These are phyloP conservation scores for Yamadazyma buinensis DNA, from an alignment of 1,139 yeast genomes.

Conservation along the genomic window DNA sequence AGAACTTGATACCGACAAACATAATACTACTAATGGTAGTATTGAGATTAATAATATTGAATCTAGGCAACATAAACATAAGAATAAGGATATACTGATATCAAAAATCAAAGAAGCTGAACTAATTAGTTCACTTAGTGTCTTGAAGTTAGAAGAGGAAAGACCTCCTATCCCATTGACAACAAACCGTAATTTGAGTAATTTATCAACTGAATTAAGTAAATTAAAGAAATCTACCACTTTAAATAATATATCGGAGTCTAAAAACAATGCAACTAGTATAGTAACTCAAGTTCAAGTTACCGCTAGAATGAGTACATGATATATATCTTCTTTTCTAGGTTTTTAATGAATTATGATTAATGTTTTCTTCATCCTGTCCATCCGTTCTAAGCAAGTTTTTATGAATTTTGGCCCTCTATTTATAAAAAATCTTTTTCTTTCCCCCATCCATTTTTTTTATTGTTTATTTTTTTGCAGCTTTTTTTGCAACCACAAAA, in stretches of 20 bases:
- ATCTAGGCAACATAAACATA: too few species aligned
- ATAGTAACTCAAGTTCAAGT: slow-evolving; percentile 47
- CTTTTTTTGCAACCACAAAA: slow-evolving; percentile 3
- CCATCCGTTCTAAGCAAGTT: not conserved
- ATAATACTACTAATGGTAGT: slow-evolving; percentile 1
- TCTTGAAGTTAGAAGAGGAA: slow-evolving; percentile 14
- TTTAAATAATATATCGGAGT: slow-evolving; percentile 30
- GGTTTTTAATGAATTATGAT: slow-evolving; percentile 1
- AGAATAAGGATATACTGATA: too few species aligned
- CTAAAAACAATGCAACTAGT: slow-evolving; percentile 34
- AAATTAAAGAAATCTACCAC: slow-evolving; percentile 28
- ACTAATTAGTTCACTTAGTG: slow-evolving; percentile 12
- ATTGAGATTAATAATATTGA: too few species aligned
- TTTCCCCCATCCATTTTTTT: not conserved
- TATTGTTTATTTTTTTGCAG: not conserved
- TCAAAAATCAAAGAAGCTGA: slow-evolving; percentile 7
- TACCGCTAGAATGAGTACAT: slow-evolving; percentile 41
- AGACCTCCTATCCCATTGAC: slow-evolving; percentile 22
- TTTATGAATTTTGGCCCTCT: too few species aligned
- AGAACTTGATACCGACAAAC: not conserved
- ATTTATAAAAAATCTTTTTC: too few species aligned
- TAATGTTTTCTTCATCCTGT: not conserved
- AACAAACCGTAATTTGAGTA: slow-evolving; percentile 25
- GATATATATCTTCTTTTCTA: too few species aligned
- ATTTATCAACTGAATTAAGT: slow-evolving; percentile 13